These are phyloP conservation scores for Lactarius hengduanensis DNA, from an alignment of 768 basidiomycete genomes.

Conservation along the genomic window DNA sequence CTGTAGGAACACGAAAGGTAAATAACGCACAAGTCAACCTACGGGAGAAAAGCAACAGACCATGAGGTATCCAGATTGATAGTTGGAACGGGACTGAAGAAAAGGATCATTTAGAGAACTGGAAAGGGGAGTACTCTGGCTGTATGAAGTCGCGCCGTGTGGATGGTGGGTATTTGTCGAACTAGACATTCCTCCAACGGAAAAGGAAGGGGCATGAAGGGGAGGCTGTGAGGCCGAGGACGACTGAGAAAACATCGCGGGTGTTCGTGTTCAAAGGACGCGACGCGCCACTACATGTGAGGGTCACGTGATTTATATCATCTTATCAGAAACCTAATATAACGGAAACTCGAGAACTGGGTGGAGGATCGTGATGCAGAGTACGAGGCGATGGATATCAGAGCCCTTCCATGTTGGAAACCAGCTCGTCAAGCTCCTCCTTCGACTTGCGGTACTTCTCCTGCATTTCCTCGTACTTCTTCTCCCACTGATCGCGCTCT, in stretches of 20 bases:
- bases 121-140: constrained; percentile 44
- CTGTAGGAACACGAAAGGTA: constrained; percentile 36
- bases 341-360: not conserved
- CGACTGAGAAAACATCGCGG: constrained; percentile 23
- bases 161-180: constrained; percentile 45
- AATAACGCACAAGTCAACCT: not conserved
- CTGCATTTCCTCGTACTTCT: constrained; percentile 86
- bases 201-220: constrained; percentile 38
- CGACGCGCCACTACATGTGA: not conserved
- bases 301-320: not conserved
- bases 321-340: not conserved
- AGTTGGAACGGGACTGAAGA: constrained; percentile 70
- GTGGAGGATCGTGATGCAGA: not conserved
- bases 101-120: constrained; percentile 65
- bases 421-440: constrained; percentile 81
- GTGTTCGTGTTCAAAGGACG: not conserved
- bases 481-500: constrained; percentile 92
- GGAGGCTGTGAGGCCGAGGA: not conserved
- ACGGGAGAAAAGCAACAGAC: constrained; percentile 40
- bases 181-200: constrained; percentile 60
- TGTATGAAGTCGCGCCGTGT: constrained; percentile 50
- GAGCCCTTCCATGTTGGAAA: constrained; percentile 61
- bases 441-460: constrained; percentile 73
- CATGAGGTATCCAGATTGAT: constrained; percentile 81
- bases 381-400: not conserved